These are phyloP conservation scores for Tetraselmis chui DNA, from an alignment of 139 green algal genomes.

Conservation along the genomic window DNA sequence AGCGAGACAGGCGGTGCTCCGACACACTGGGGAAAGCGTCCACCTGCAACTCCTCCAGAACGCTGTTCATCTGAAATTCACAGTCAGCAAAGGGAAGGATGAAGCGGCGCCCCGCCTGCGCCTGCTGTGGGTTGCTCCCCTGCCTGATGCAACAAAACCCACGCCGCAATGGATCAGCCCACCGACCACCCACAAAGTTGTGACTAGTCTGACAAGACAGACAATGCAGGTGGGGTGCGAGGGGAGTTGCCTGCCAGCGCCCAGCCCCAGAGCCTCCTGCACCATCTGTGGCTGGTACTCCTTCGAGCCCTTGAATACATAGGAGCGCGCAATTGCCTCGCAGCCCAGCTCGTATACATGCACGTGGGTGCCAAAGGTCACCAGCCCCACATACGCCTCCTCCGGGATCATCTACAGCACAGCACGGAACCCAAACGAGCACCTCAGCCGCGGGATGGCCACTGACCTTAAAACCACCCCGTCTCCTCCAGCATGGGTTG, in stretches of 20 bases:
- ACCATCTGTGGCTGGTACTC: slow-evolving; percentile 62
- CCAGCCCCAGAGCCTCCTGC: slow-evolving; percentile 70
- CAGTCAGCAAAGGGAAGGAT: slow-evolving; percentile 79
- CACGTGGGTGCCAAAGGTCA: slow-evolving; percentile 95
- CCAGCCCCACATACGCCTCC: slow-evolving; percentile 67
- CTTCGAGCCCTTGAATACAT: slow-evolving; percentile 89
- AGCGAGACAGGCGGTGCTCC: slow-evolving; percentile 68
- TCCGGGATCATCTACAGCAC: slow-evolving; percentile 61
- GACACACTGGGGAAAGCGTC: slow-evolving; percentile 74
- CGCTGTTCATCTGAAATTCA: slow-evolving; percentile 83
- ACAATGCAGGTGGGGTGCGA: not conserved
- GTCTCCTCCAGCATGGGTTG: no score
- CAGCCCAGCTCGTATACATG: slow-evolving; percentile 97
- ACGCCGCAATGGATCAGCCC: no score
- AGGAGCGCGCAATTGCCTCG: slow-evolving; percentile 79
- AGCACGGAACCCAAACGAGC: no score
- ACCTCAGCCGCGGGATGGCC: not conserved
- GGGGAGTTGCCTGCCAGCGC: slow-evolving; percentile 3
- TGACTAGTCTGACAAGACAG: no score
- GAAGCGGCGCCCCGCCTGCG: slow-evolving; percentile 35
- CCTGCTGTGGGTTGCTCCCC: not conserved
- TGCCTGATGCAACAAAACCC: no score
- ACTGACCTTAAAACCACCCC: no score
- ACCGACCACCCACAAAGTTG: no score
- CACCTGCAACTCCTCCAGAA: slow-evolving; percentile 83